These are phyloP conservation scores for Blakeslea trispora DNA, from an alignment of 371 early-diverging fungal genomes.

Conservation along the genomic window DNA sequence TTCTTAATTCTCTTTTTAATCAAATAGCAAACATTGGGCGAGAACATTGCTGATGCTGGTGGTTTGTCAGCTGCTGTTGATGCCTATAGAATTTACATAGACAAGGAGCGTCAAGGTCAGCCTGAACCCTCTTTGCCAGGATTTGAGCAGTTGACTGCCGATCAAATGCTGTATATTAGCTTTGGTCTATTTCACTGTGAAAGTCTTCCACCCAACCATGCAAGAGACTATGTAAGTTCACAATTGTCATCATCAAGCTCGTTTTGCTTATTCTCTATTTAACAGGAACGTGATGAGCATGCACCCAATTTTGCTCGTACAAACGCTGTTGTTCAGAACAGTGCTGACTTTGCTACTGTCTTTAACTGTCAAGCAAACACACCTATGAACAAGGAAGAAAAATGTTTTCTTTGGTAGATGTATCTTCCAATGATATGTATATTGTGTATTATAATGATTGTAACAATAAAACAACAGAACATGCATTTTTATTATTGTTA, in stretches of 20 bases:
- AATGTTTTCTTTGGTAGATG: constrained; percentile 50
- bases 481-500: too few species aligned
- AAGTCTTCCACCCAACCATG: not conserved
- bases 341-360: constrained; percentile 54
- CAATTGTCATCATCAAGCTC: constrained; percentile 9
- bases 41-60: constrained; percentile 78
- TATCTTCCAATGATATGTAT: too few species aligned
- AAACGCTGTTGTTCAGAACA: constrained; percentile 60
- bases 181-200: constrained; percentile 51
- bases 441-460: too few species aligned
- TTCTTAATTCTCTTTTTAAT: too few species aligned
- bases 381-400: constrained; percentile 54
- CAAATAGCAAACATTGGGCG: constrained; percentile 55
- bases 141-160: constrained; percentile 34
- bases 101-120: not conserved
- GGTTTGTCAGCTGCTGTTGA: constrained; percentile 49
- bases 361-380: constrained; percentile 56
- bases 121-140: constrained; percentile 39
- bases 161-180: constrained; percentile 54
- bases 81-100: constrained; percentile 15
- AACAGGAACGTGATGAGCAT: constrained; percentile 39
- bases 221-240: not conserved
- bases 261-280: not conserved
- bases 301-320: constrained; percentile 55
- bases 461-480: too few species aligned